Conservation (phyloP, 495 filamentous ascomycete species). For the Elaphomyces granulatus region DNA sequence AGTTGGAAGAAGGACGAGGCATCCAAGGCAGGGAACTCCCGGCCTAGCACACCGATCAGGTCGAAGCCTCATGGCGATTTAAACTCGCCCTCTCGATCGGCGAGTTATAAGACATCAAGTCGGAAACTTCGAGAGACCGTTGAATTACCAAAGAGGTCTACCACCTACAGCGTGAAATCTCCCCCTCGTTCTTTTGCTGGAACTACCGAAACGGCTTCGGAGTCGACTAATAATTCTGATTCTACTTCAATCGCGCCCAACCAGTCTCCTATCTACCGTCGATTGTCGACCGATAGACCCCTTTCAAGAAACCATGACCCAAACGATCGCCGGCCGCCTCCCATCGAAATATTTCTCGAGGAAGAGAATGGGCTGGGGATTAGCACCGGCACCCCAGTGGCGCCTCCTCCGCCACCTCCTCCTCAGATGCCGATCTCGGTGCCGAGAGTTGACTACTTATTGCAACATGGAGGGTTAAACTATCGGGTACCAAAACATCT, state of each 20-base stretch:
- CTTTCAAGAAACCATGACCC: too few relatives aligned
- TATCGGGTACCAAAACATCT: conserved; percentile 51
- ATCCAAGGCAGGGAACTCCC: conserved; percentile 20
- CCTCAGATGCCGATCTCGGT: conserved; percentile 49
- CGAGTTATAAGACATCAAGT: conserved; percentile 23
- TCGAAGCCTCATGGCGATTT: conserved; percentile 22
- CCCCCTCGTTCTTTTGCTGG: conserved; percentile 20
- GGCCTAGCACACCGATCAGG: conserved; percentile 29
- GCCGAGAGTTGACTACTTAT: conserved; percentile 76
- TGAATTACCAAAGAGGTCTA: conserved; percentile 20
- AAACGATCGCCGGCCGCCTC: conserved; percentile 10
- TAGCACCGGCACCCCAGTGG: conserved; percentile 23
- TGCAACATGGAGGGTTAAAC: conserved; percentile 70
- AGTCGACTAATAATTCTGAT: conserved; percentile 43
- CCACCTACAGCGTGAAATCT: conserved; percentile 21
- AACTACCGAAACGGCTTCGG: conserved; percentile 19
- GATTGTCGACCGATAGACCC: too few relatives aligned
- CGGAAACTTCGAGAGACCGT: conserved; percentile 20
- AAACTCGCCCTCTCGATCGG: conserved; percentile 18
- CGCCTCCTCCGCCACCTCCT: conserved; percentile 71
- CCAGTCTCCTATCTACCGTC: conserved; percentile 16
- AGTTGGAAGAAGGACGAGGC: conserved; percentile 25
- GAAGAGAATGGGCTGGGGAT: conserved; percentile 22
- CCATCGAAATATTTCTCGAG: conserved; percentile 27
- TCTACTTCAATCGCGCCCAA: conserved; percentile 54